These are phyloP conservation scores for Magnolia kwangsiensis DNA, from an alignment of 164 flowering plant species.

Conservation along the genomic window DNA sequence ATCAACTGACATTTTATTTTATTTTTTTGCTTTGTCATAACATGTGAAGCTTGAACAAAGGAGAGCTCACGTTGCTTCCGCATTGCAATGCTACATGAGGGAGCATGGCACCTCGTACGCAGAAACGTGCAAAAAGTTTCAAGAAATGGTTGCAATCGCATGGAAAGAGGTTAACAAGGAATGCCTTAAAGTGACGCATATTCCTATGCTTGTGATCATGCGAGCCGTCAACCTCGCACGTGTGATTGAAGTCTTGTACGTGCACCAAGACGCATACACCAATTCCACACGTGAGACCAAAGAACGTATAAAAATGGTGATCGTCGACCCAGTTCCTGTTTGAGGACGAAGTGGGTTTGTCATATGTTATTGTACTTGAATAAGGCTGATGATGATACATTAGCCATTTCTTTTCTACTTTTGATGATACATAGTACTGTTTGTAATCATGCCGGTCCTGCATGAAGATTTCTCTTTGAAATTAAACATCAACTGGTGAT, in stretches of 20 bases:
- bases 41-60: not conserved
- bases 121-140: not conserved
- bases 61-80: not conserved
- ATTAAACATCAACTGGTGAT: too few species aligned
- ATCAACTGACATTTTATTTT: not conserved
- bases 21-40: not conserved
- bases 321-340: not conserved
- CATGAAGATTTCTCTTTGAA: too few species aligned
- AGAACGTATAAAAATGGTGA: not conserved
- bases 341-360: not conserved
- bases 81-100: not conserved
- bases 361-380: too few species aligned
- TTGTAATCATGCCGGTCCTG: too few species aligned
- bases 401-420: too few species aligned
- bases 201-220: not conserved
- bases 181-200: not conserved
- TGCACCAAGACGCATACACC: not conserved
- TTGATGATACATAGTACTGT: too few species aligned
- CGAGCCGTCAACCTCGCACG: not conserved
- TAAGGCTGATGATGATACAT: too few species aligned
- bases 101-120: not conserved
- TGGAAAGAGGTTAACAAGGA: not conserved
- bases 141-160: not conserved
- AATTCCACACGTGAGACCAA: not conserved
- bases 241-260: not conserved